phyloP scores from a whole-genome alignment of 345 rosid species.

The Camelina laxa region DNA sequence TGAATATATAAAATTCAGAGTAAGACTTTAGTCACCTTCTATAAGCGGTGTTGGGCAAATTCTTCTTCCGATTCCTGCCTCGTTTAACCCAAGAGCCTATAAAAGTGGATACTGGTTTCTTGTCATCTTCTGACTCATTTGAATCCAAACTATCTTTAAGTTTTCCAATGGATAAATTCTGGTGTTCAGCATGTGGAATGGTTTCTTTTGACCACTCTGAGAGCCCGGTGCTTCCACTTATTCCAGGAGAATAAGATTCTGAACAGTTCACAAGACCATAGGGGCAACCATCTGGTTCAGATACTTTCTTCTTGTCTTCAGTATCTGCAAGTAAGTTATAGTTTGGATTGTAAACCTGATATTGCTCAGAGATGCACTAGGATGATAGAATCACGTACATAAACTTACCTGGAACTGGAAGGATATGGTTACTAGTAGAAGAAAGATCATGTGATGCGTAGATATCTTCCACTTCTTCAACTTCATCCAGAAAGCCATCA shows the following conservation, averaged over 20 bases:
- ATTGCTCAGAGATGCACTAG: conserved; percentile 2
- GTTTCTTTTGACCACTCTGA: conserved; percentile 59
- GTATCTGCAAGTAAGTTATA: conserved; percentile 54
- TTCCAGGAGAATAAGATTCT: conserved; percentile 73
- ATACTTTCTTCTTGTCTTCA: conserved; percentile 57
- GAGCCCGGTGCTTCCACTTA: conserved; percentile 55
- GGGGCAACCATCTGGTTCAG: conserved; percentile 48
- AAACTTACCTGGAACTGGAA: conserved; percentile 59
- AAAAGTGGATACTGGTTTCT: conserved; percentile 49
- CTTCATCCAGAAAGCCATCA: conserved; percentile 76
- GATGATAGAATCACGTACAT: conserved; percentile 6
- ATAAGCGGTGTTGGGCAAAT: conserved; percentile 56
- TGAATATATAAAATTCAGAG: conserved; percentile 37
- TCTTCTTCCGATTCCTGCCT: conserved; percentile 48
- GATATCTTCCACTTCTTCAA: conserved; percentile 73
- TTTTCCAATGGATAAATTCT: conserved; percentile 44
- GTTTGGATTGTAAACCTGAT: background rate
- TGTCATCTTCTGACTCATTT: conserved; percentile 54
- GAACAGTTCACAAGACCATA: conserved; percentile 49
- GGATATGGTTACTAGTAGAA: conserved; percentile 54
- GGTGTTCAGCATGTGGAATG: conserved; percentile 48
- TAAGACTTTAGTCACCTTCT: conserved; percentile 34
- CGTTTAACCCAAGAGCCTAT: conserved; percentile 38
- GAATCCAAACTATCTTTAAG: conserved; percentile 25
- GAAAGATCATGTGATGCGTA: conserved; percentile 60